These are phyloP conservation scores for Jaltomata sinuosa DNA, from an alignment of 257 asterid genomes.

Conservation along the genomic window DNA sequence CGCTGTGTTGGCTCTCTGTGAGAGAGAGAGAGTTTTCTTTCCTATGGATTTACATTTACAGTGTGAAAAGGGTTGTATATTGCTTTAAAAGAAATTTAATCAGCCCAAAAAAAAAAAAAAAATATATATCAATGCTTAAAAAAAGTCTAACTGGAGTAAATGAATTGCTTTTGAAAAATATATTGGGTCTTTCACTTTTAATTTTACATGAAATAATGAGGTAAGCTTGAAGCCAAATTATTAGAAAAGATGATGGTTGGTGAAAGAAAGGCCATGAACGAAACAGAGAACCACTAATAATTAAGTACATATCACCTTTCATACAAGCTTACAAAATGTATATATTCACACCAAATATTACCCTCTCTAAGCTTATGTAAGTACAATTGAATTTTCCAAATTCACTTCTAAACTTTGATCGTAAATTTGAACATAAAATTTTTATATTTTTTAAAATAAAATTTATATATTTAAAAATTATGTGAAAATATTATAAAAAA, in stretches of 20 bases:
- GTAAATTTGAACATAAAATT: too few species aligned
- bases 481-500: too few species aligned
- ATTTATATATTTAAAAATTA: too few species aligned
- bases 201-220: slow-evolving; percentile 6
- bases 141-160: background rate
- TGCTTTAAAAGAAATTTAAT: background rate
- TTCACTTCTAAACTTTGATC: too few species aligned
- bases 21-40: slow-evolving; percentile 1
- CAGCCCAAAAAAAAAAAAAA: background rate
- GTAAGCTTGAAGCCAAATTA: slow-evolving; percentile 17
- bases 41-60: slow-evolving; percentile 8
- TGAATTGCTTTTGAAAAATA: background rate
- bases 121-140: background rate
- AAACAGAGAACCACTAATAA: background rate
- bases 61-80: slow-evolving; percentile 21
- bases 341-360: background rate
- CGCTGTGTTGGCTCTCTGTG: slow-evolving; percentile 32
- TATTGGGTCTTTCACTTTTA: background rate
- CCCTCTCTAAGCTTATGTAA: too few species aligned
- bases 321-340: background rate
- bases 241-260: slow-evolving; percentile 16
- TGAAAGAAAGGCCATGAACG: slow-evolving; percentile 10
- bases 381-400: too few species aligned
- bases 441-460: too few species aligned
- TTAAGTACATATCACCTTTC: background rate